phyloP scores from a whole-genome alignment of 2,329 filamentous ascomycete genomes.

The Claviceps cyperi region DNA sequence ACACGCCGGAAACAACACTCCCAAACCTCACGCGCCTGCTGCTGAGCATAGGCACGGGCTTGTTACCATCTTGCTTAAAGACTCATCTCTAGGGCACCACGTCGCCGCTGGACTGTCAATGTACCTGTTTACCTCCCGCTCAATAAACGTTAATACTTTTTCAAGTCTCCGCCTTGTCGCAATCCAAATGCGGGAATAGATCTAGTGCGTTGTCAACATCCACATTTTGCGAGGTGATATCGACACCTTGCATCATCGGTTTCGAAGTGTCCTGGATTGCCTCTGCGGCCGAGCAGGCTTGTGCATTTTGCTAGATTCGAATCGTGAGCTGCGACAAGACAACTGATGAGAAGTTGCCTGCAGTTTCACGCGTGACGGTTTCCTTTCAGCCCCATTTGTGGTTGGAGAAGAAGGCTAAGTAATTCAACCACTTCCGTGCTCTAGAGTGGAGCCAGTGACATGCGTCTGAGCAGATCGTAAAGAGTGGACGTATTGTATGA shows the following conservation, averaged over 20 bases:
- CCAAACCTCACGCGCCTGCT: too few relatives aligned
- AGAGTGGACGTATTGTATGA: neutral
- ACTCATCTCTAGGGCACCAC: neutral
- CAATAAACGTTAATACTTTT: neutral
- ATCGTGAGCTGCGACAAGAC: neutral
- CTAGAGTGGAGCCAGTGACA: neutral
- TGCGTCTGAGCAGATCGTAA: neutral
- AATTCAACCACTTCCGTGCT: neutral
- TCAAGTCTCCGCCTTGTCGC: neutral
- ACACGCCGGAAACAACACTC: too few relatives aligned
- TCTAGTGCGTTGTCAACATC: neutral
- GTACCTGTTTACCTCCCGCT: too few relatives aligned
- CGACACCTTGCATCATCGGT: neutral
- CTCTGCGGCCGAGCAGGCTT: neutral
- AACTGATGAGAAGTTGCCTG: neutral
- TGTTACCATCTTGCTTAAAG: neutral
- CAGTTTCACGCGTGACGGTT: neutral
- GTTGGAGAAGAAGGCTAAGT: neutral
- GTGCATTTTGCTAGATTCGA: neutral
- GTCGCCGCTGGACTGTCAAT: neutral
- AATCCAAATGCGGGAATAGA: neutral
- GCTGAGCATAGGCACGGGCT: too few relatives aligned
- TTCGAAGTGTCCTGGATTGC: neutral
- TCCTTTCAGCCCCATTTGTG: neutral
- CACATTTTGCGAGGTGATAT: neutral